A percentile compares a stretch with the other conserved stretches of the same genome.
Conservation (phyloP, 192 early-diverging fungal genomes). For the Thamnidium elegans region DNA sequence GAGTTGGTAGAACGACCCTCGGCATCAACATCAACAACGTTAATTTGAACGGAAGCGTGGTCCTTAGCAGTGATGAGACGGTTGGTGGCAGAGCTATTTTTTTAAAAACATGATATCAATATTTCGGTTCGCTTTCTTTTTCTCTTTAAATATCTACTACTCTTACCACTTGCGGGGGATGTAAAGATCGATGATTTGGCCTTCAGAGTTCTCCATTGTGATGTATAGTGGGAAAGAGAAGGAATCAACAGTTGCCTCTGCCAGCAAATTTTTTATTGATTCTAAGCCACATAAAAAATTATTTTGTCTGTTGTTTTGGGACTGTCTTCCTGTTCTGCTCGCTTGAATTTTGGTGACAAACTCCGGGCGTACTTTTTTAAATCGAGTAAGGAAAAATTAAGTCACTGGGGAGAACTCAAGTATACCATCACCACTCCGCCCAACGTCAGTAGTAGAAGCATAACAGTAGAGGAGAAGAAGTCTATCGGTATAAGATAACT, state of each 20-base stretch:
- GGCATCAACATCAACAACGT: constrained; percentile 90
- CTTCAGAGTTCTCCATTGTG: constrained; percentile 51
- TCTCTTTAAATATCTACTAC: neutral
- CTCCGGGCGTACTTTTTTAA: no score
- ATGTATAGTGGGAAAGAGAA: constrained; percentile 26
- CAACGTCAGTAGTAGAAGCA: no score
- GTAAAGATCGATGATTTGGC: constrained; percentile 78
- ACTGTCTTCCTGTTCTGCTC: no score
- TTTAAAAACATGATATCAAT: neutral
- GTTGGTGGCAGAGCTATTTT: constrained; percentile 88
- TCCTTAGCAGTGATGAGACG: constrained; percentile 98
- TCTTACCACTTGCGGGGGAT: constrained; percentile 90
- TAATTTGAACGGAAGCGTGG: constrained; percentile 98
- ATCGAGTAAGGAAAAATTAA: no score
- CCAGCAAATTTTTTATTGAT: neutral
- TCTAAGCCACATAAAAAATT: neutral
- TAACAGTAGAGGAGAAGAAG: no score
- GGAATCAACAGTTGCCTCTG: constrained; percentile 1
- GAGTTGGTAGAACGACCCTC: constrained; percentile 70
- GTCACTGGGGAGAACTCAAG: no score
- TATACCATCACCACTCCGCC: no score
- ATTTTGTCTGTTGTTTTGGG: neutral
- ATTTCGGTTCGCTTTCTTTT: neutral
- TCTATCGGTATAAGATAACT: no score
- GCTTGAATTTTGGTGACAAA: no score